These are phyloP conservation scores for Helotiales sp. DNA, from an alignment of 2,329 filamentous ascomycete genomes.

Conservation along the genomic window DNA sequence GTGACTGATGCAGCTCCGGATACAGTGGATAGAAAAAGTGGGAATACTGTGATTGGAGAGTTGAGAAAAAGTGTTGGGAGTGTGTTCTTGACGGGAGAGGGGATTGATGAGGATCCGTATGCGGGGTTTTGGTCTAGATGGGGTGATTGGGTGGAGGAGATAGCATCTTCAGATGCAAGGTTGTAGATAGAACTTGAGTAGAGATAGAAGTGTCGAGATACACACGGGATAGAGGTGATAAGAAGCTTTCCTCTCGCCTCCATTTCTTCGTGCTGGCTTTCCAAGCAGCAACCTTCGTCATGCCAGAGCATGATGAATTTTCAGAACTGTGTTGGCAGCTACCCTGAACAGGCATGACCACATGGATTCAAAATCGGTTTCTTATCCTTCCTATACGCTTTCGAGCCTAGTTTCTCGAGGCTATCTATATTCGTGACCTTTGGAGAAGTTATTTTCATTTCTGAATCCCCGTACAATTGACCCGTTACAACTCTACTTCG, in stretches of 20 bases:
- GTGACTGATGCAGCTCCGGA: conserved; percentile 30
- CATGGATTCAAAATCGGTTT: too few relatives aligned
- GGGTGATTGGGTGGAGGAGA: conserved; percentile 13
- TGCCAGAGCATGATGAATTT: too few relatives aligned
- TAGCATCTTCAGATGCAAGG: neutral
- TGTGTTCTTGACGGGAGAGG: conserved; percentile 42
- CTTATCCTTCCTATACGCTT: too few relatives aligned
- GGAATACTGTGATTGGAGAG: conserved; percentile 29
- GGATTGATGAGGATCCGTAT: conserved; percentile 42
- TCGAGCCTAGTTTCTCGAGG: too few relatives aligned
- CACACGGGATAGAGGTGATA: neutral
- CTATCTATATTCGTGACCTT: too few relatives aligned
- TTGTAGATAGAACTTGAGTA: too few relatives aligned
- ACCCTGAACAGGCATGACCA: too few relatives aligned
- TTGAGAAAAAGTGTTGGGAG: conserved; percentile 39
- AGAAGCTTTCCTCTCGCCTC: neutral
- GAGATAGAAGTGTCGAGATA: neutral
- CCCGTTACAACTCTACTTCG: neutral
- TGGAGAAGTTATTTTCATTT: too few relatives aligned
- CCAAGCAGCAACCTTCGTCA: too few relatives aligned
- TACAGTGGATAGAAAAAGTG: conserved; percentile 27
- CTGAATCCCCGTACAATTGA: neutral
- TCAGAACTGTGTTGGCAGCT: too few relatives aligned
- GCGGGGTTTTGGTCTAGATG: conserved; percentile 40
- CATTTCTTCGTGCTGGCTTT: too few relatives aligned